These are phyloP conservation scores for Tetradesmus lagerheimii DNA, from an alignment of 139 green algal species.

Conservation along the genomic window DNA sequence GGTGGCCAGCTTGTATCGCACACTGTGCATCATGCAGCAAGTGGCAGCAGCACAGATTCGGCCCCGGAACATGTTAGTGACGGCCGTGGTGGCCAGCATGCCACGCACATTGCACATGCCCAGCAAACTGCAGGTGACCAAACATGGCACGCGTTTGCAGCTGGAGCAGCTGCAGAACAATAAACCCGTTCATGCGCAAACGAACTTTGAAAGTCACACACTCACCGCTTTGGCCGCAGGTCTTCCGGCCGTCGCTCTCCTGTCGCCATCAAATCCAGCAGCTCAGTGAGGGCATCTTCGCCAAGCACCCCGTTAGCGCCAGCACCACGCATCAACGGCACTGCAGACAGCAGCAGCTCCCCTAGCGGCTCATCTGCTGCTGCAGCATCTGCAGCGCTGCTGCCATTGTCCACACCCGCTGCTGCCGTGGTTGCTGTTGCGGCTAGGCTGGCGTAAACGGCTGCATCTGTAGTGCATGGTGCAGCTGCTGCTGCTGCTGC, in stretches of 20 bases:
- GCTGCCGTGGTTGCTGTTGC: conserved; percentile 25
- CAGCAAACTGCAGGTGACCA: background rate
- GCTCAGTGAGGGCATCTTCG: conserved; percentile 72
- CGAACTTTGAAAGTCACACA: too few relatives aligned
- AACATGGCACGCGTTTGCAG: too few relatives aligned
- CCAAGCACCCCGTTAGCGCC: conserved; percentile 62
- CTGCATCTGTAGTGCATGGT: background rate
- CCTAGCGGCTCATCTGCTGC: background rate
- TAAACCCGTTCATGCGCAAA: too few relatives aligned
- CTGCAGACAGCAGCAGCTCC: conserved; percentile 62
- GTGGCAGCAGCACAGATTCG: too few relatives aligned
- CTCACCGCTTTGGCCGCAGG: conserved; percentile 55
- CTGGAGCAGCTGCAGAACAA: background rate
- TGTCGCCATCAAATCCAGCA: conserved; percentile 62
- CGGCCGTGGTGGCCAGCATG: too few relatives aligned
- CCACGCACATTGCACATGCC: conserved; percentile 75
- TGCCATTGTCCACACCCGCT: background rate
- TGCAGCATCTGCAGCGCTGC: background rate
- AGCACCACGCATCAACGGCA: conserved; percentile 69
- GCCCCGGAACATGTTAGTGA: too few relatives aligned
- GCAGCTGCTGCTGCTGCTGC: background rate
- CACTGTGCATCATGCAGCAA: too few relatives aligned
- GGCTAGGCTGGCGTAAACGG: background rate
- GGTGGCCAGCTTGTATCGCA: too few relatives aligned
- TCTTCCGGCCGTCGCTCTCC: conserved; percentile 45